phyloP scores from a whole-genome alignment of 257 asterid genomes.

The Echites panduratus region DNA sequence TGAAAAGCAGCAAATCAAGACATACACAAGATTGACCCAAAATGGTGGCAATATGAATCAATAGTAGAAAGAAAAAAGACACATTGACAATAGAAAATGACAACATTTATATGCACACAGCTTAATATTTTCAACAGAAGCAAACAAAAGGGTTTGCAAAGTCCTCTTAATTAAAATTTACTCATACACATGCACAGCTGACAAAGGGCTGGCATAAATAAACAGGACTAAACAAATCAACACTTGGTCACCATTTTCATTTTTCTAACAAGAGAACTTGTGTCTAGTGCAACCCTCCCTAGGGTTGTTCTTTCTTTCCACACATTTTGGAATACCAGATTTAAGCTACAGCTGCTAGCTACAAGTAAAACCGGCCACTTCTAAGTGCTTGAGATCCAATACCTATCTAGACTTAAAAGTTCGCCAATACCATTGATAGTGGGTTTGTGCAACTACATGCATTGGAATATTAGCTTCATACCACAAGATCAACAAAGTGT shows the following conservation, averaged over 20 bases:
- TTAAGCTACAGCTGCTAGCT: not conserved
- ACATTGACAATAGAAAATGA: not conserved
- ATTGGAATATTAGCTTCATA: not conserved
- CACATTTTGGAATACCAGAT: not conserved
- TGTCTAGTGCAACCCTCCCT: not conserved
- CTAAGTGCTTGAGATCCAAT: not conserved
- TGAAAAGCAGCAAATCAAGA: constrained; percentile 23
- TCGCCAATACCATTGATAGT: not conserved
- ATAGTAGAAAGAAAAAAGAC: not conserved
- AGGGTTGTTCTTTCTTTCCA: not conserved
- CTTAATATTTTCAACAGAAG: not conserved
- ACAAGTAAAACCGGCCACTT: not conserved
- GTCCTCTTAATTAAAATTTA: too few species aligned
- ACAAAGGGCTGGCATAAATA: not conserved
- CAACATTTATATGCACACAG: not conserved
- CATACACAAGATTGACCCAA: not conserved
- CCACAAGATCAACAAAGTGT: not conserved
- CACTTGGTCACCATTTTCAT: not conserved
- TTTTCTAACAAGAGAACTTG: too few species aligned
- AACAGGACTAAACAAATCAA: not conserved
- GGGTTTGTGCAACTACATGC: not conserved
- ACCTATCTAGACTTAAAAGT: not conserved
- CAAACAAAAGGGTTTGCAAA: not conserved
- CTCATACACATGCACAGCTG: not conserved
- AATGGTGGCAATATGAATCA: not conserved